Conservation (phyloP, 108 stramenopile genomes). For the Fragilaria radians region DNA sequence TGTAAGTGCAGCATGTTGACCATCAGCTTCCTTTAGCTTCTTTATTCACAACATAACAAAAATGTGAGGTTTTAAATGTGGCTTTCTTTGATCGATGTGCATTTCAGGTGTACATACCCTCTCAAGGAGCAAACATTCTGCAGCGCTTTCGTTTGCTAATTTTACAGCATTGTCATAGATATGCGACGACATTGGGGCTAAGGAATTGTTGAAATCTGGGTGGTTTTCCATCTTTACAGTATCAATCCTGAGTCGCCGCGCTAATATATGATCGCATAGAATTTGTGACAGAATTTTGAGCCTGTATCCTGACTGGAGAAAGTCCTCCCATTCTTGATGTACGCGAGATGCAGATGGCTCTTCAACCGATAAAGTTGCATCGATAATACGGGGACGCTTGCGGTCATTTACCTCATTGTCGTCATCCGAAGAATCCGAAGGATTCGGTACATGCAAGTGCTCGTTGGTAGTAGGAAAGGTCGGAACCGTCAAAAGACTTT, state of each 20-base stretch:
- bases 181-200: too few relatives aligned
- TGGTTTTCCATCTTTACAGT: slow-evolving; percentile 5
- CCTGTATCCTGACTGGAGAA: slow-evolving; percentile 38
- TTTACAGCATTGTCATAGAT: slow-evolving; percentile 22
- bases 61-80: not conserved
- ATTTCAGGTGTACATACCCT: slow-evolving; percentile 29
- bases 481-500: too few relatives aligned
- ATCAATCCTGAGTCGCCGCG: slow-evolving; percentile 4
- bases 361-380: not conserved
- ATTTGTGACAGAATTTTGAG: slow-evolving; percentile 22
- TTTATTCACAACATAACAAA: slow-evolving; percentile 2
- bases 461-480: too few relatives aligned
- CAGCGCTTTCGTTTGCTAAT: slow-evolving; percentile 33
- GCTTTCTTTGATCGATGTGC: not conserved
- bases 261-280: slow-evolving; percentile 5
- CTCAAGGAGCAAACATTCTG: slow-evolving; percentile 42
- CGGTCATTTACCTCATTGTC: not conserved
- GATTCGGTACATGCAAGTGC: too few relatives aligned
- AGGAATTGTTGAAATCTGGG: not conserved
- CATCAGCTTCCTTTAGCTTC: slow-evolving; percentile 51
- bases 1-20: slow-evolving; percentile 30
- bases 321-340: slow-evolving; percentile 28
- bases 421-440: not conserved
- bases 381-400: not conserved
- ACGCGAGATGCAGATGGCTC: not conserved